Evolutionary conservation across 257 asterid genomes (phyloP), one percentile per base, ranked within the genome.

Genomic region (Solanum virginianum): DNA sequence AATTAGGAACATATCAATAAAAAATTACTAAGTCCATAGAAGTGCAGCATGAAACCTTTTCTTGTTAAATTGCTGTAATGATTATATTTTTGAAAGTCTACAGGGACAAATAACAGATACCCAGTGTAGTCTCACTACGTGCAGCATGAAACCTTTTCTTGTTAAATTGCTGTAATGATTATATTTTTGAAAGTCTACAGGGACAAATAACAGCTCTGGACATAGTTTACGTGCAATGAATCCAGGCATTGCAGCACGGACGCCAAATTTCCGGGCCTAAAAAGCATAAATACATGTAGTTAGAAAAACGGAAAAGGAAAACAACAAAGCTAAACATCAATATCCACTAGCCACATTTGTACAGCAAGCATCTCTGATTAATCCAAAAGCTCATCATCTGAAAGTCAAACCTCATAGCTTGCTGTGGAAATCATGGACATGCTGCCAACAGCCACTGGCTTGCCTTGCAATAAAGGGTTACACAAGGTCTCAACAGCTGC

Each of bases 211-310:
- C 87, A 96, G 85, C 82, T 91, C 88, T 4, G 99, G 98, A 89
- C 97, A 95, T 86, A 96, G 90, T 91, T 93, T 96, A 22, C 93
- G 92, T 80, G 98, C 99, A 88, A 96, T 96, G 81, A 96, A 96
- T 70, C 99, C 99, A 81, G 99, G 99, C 98, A 96, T 96, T 36
- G 98, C 99, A 88, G 99, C 99, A 85, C 99, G 94, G 55, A 96
- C 98, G 57, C 99, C 98, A 87, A 91, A 96, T 85, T 90, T 94
- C 74, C 99, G 89, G 80, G 99, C 99, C 99, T 96, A 91, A 55
- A 88, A 84, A 88, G 63, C 80, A 89, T 26, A 29, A n/a, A 85
- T 71, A 60, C 80, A 88, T 16, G 32, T 62, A 62, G 82, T 82
- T 53, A 82, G 85, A 87, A 29, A 47, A 54, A 39, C 62, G 63